Conservation (phyloP, 306 rosid species). For the Cucurbita argyrosperma region DNA sequence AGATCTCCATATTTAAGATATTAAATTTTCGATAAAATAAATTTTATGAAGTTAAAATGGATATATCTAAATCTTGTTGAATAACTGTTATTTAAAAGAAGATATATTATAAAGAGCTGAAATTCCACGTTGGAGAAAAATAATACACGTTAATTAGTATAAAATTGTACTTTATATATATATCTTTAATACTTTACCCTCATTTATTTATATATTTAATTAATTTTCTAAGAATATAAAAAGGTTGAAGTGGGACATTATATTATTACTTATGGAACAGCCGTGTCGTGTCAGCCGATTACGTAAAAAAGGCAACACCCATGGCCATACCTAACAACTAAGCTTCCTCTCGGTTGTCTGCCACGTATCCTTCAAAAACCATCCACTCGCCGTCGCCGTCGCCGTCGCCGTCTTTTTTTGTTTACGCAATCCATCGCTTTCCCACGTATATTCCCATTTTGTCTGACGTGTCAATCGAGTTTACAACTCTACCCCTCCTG, state of each 20-base stretch:
- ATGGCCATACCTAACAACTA: neutral
- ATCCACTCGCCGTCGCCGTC: neutral
- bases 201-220: no score
- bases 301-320: neutral
- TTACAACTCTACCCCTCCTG: neutral
- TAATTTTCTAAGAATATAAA: no score
- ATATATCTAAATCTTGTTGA: no score
- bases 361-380: neutral
- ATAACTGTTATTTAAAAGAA: no score
- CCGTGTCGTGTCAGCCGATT: neutral
- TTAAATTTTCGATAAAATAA: no score
- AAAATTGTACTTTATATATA: no score
- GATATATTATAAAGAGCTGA: no score
- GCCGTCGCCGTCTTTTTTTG: neutral
- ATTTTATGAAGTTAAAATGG: no score
- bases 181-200: no score
- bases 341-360: neutral
- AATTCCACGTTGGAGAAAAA: no score
- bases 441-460: neutral
- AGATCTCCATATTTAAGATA: no score
- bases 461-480: neutral
- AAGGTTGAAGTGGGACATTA: neutral
- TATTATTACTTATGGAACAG: neutral
- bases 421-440: slow-evolving; percentile 2
- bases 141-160: no score